Evolutionary conservation across 2,329 filamentous ascomycete species (phyloP).

Genomic region (Tolypocladium pustulatum): DNA sequence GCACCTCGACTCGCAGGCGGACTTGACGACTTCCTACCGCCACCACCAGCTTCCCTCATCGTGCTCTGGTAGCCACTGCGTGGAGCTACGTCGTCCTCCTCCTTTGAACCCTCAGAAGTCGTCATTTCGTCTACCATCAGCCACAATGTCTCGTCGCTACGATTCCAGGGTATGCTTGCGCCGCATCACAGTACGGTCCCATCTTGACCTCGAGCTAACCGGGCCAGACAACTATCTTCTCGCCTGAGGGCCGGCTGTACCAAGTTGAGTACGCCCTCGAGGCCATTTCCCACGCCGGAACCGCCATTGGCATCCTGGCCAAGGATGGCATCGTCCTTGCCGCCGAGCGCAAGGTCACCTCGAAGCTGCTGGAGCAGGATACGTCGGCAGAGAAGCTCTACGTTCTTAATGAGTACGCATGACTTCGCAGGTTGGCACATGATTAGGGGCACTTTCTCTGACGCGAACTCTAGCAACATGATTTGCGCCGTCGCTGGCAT

Average conservation of each 20-base stretch:
- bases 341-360: conserved; percentile 97
- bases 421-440: neutral
- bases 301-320: conserved; percentile 89
- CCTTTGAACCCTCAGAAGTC: neutral
- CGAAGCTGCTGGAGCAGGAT: conserved; percentile 97
- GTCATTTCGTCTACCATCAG: neutral
- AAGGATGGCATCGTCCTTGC: conserved; percentile 98
- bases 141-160: conserved; percentile 87
- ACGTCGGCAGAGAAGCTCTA: conserved; percentile 99
- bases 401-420: conserved; percentile 85
- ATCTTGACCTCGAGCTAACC: neutral
- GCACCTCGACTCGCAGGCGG: neutral
- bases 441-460: conserved; percentile 3
- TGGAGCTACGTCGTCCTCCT: neutral
- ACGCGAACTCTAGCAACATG: conserved; percentile 70
- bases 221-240: conserved; percentile 94
- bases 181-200: neutral
- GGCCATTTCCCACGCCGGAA: conserved; percentile 96
- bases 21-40: neutral
- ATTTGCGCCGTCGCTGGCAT: conserved; percentile 98
- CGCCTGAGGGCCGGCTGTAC: conserved; percentile 93
- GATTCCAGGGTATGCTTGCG: conserved; percentile 74
- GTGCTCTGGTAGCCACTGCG: neutral
- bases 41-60: conserved; percentile 1
- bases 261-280: conserved; percentile 99